Evolutionary conservation across 768 basidiomycete species (phyloP), one percentile per base, ranked within the genome.

Genomic region (Kwoniella sp.): DNA sequence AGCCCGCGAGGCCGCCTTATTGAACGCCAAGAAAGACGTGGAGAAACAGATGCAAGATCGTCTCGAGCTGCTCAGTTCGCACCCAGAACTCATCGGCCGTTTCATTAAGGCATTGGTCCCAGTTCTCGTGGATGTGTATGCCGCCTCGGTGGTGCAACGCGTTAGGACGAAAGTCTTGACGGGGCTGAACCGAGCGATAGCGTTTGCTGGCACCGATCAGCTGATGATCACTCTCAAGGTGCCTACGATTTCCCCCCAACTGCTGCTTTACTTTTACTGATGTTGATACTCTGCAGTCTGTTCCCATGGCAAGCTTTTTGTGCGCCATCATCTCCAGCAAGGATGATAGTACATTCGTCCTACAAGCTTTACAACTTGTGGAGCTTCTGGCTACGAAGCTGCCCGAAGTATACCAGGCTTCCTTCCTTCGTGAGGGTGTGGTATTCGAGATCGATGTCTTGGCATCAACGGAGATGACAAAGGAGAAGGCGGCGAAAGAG

Each of bases 51-150:
- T 57, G 19, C 71, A 72, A 31, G 57, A 68, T 29, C 66, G 92
- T 42, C 82, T 85, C 14, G 85, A 89, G 37, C 71, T 95, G 39
- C 75, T 92, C 37, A 83, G 85, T 48, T 83, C 82, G 3, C 84
- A 86, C 55, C 81, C 67, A 5, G 79, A 77, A n/a, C 82, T 89
- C 23, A 85, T 92, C 42, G 83, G 81, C 17, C 81, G 84, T 14
- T 98, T 91, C 74, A 88, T 92, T 81, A 82, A 83, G 40, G 78
- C 93, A 28, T 83, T 90, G 64, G 84, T 96, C 0, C 95, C 95
- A 0, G 89, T 95, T 49, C 80, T 99, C 49, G 85, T 98, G 53
- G 95, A 98, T 64, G 92, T 99, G n/a, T 98, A 96, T 74, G 87
- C 92, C n/a, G 93, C 95, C 26, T 95, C 89, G 71, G 92, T 98